phyloP scores from a whole-genome alignment of 768 basidiomycete species.

The Auricularia cornea region DNA sequence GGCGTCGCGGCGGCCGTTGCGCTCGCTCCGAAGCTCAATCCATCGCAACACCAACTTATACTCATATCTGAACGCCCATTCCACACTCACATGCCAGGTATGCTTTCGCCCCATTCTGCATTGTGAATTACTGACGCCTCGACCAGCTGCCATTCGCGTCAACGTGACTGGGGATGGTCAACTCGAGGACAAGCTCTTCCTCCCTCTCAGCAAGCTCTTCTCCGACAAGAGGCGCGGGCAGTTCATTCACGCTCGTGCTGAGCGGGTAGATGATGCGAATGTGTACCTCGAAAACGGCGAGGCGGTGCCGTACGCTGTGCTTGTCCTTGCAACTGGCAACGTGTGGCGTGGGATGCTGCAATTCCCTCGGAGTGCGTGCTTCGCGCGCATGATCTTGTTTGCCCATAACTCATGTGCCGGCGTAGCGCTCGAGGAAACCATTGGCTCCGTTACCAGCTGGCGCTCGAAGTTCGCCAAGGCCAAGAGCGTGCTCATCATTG shows the following conservation, averaged over 20 bases:
- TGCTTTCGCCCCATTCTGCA: constrained; percentile 1
- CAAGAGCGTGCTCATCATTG: constrained; percentile 10
- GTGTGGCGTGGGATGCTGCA: too few relatives aligned
- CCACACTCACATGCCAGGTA: too few relatives aligned
- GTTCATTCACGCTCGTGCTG: background rate
- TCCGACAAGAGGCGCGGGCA: background rate
- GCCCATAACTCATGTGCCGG: background rate
- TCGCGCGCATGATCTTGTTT: too few relatives aligned
- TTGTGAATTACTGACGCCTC: constrained; percentile 5
- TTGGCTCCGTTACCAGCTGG: constrained; percentile 5
- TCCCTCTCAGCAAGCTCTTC: constrained; percentile 9
- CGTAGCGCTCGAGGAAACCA: background rate
- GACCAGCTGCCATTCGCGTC: constrained; percentile 9
- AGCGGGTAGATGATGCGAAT: too few relatives aligned
- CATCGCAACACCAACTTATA: too few relatives aligned
- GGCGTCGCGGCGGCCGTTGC: too few relatives aligned
- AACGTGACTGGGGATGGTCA: constrained; percentile 9
- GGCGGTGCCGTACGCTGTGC: too few relatives aligned
- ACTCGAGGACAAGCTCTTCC: constrained; percentile 5
- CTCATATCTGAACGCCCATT: too few relatives aligned
- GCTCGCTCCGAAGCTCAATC: too few relatives aligned
- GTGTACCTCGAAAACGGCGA: too few relatives aligned
- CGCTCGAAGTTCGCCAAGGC: constrained; percentile 8
- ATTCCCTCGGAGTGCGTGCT: too few relatives aligned
- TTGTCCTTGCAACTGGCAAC: too few relatives aligned